Evolutionary conservation across 371 early-diverging fungal genomes (phyloP), one percentile per base, ranked within the genome.

Genomic region (Coemansia sp.): DNA sequence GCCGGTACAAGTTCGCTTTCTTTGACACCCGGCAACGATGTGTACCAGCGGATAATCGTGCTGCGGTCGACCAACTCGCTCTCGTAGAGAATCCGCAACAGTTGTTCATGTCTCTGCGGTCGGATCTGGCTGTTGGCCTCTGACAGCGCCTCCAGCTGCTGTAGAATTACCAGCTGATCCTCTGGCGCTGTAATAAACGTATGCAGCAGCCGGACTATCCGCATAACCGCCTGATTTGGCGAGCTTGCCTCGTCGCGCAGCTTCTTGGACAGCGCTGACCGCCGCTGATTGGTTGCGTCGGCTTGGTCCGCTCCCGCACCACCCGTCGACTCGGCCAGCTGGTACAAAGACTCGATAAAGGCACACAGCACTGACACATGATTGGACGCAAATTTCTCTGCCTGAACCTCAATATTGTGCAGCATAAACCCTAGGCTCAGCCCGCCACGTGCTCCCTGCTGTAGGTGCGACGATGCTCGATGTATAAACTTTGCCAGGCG

Each of bases 401-500:
- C 65, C 26, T 65, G 61, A 9, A 61, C 39, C 48, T 78, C 70
- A 8, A 78, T 52, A 11, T 75, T 78, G 58, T 69, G 66, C 76
- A 78, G 57, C 78, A 78, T 78, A 28, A 78, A 78, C 11, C 78
- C 78, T 21, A 70, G 64, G 23, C 63, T 78, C 23, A 78, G 66
- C 2, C 76, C 70, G 6, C 76, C 63, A 17, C 78, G 78, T 17
- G 76, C 78, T 1, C 78, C 77, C 55, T 78, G 78, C 58, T 65
- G 75, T 61, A 78, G 49, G 40, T 78, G 78, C 26, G 78, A 78
- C 46, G 78, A 69, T 7, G 78, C 78, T 9, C 78, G 69, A 54
- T 41, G 66, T n/a, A 78, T 58, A 51, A 78, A 78, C 58, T 78
- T 78, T 66, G 78, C 78, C 21, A 78, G 69, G 21, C 78, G 78